Evolutionary conservation across 441 rosid species (phyloP).

Genomic region (Jatropha multifida): DNA sequence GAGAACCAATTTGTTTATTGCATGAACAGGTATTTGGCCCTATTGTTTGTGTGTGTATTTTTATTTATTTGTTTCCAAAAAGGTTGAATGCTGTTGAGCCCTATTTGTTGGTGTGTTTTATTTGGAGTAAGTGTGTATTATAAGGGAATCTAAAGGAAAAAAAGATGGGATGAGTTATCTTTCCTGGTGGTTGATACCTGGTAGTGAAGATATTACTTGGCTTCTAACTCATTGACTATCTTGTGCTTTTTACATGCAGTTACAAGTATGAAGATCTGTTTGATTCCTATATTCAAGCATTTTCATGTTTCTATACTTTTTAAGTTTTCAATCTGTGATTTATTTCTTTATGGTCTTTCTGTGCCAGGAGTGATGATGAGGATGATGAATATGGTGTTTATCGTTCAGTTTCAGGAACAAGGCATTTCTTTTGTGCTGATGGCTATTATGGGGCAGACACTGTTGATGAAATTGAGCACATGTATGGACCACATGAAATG

Average conservation of each 20-base stretch:
- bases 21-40: constrained; percentile 48
- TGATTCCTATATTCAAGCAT: not conserved
- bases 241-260: constrained; percentile 7
- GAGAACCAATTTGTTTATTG: constrained; percentile 43
- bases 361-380: constrained; percentile 72
- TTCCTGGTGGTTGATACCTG: constrained; percentile 13
- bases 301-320: constrained; percentile 9
- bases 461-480: constrained; percentile 46
- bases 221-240: constrained; percentile 22
- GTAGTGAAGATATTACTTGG: constrained; percentile 10
- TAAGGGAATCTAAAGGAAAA: not conserved
- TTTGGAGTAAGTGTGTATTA: constrained; percentile 4
- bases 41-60: not conserved
- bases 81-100: not conserved
- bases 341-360: constrained; percentile 21
- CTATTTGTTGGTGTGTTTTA: not conserved
- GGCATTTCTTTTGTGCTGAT: constrained; percentile 48
- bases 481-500: constrained; percentile 44
- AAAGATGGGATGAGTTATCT: constrained; percentile 4
- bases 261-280: constrained; percentile 3
- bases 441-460: constrained; percentile 47
- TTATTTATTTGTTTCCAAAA: constrained; percentile 8
- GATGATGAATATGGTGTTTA: constrained; percentile 58
- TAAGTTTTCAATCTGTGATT: constrained; percentile 2
- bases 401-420: constrained; percentile 53